phyloP scores from a whole-genome alignment of 495 filamentous ascomycete genomes.

The Cercophora sp. region DNA sequence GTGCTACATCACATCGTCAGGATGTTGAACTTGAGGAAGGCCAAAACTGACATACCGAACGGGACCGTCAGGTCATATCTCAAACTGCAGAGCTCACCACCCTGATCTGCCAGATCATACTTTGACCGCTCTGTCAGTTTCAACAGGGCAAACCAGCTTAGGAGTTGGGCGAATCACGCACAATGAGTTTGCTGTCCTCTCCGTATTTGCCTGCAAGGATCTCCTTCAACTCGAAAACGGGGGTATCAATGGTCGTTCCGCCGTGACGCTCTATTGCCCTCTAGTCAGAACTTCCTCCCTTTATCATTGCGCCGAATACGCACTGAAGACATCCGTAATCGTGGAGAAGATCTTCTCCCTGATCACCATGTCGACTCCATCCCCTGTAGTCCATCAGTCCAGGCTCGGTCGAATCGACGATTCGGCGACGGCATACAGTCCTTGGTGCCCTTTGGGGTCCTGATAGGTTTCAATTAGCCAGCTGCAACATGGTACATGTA shows the following conservation, averaged over 20 bases:
- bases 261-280: slow-evolving; percentile 33
- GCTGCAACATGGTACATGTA: no score
- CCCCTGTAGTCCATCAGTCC: slow-evolving; percentile 42
- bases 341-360: slow-evolving; percentile 80
- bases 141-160: neutral
- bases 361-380: slow-evolving; percentile 69
- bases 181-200: slow-evolving; percentile 78
- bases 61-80: slow-evolving; percentile 91
- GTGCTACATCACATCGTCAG: slow-evolving; percentile 42
- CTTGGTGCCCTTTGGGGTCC: slow-evolving; percentile 44
- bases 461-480: slow-evolving; percentile 10
- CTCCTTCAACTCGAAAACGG: slow-evolving; percentile 47
- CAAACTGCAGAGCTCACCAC: slow-evolving; percentile 77
- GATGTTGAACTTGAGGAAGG: neutral
- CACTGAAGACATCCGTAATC: slow-evolving; percentile 72
- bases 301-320: no score
- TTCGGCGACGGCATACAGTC: slow-evolving; percentile 36
- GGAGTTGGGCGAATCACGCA: neutral
- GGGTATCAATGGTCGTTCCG: slow-evolving; percentile 39
- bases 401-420: slow-evolving; percentile 5
- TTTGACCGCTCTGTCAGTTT: neutral
- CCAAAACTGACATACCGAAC: slow-evolving; percentile 39
- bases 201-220: slow-evolving; percentile 70
- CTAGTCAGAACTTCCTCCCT: slow-evolving; percentile 6
- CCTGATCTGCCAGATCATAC: slow-evolving; percentile 85